These are phyloP conservation scores for Rhizopogon hawkerae DNA, from an alignment of 1,284 basidiomycete genomes.

Conservation along the genomic window DNA sequence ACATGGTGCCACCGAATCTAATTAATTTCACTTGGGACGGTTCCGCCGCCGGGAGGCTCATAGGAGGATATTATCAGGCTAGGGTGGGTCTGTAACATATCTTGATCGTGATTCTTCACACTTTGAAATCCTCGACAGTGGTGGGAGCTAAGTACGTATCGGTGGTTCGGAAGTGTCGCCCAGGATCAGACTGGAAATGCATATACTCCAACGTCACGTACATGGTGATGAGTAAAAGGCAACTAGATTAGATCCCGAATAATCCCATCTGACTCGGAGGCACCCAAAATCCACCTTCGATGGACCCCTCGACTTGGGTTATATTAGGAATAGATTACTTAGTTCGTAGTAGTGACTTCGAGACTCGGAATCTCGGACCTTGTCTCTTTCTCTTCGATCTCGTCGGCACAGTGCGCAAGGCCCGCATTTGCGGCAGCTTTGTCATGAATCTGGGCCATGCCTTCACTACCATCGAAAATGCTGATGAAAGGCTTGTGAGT, in stretches of 20 bases:
- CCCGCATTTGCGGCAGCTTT: conserved; percentile 13
- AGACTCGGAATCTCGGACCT: not conserved
- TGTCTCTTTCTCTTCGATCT: conserved; percentile 10
- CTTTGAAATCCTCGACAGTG: not conserved
- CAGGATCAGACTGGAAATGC: too few relatives aligned
- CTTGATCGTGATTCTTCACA: not conserved
- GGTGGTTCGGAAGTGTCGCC: too few relatives aligned
- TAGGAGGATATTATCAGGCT: not conserved
- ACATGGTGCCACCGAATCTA: not conserved
- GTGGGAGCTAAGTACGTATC: too few relatives aligned
- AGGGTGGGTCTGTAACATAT: not conserved
- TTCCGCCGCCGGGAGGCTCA: not conserved
- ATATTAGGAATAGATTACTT: not conserved
- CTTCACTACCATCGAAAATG: conserved; percentile 30
- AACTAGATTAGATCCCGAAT: not conserved
- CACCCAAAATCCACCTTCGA: not conserved
- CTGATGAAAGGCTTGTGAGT: not conserved
- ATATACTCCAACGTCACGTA: not conserved
- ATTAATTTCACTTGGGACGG: not conserved
- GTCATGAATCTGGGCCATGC: conserved; percentile 22
- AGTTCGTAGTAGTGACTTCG: not conserved
- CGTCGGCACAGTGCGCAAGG: conserved; percentile 3
- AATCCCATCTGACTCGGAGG: too few relatives aligned
- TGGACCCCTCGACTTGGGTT: not conserved
- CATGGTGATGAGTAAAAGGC: not conserved